Evolutionary conservation across 768 basidiomycete species (phyloP).

Genomic region (Auricularia cornea): DNA sequence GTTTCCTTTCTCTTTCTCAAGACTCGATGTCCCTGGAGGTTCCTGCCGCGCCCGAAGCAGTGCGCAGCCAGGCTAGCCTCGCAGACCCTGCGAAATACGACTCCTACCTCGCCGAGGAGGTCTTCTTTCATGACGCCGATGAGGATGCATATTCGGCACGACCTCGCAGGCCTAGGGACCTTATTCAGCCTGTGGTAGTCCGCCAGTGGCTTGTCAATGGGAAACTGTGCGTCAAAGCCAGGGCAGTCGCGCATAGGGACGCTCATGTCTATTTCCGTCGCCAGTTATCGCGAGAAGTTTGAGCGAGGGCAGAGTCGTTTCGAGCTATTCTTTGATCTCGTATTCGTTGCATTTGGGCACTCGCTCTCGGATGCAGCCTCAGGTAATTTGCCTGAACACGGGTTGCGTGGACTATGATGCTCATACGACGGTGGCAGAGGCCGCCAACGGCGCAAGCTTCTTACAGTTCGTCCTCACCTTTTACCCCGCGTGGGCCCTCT

Average conservation of each 20-base stretch:
- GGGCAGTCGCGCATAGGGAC: background rate
- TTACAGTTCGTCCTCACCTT: constrained; percentile 16
- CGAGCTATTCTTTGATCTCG: constrained; percentile 29
- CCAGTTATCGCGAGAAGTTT: constrained; percentile 4
- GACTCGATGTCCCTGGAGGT: background rate
- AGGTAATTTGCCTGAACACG: background rate
- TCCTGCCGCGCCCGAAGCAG: background rate
- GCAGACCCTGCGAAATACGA: background rate
- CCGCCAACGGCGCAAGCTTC: constrained; percentile 14
- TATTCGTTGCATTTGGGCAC: constrained; percentile 26
- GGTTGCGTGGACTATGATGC: no score
- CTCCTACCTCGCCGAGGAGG: background rate
- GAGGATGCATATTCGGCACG: background rate
- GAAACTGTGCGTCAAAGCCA: constrained; percentile 3
- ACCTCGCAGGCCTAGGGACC: background rate
- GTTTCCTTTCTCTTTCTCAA: background rate
- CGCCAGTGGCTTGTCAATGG: constrained; percentile 5
- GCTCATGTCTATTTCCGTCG: background rate
- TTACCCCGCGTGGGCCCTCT: constrained; percentile 23
- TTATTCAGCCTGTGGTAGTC: constrained; percentile 4
- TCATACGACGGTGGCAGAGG: constrained; percentile 8
- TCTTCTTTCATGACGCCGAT: constrained; percentile 3
- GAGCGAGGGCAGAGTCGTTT: constrained; percentile 17
- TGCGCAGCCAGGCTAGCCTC: no score
- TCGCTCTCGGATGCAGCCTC: constrained; percentile 22